Conservation (phyloP, 345 rosid species). For the Eucalyptus erythrocorys region DNA sequence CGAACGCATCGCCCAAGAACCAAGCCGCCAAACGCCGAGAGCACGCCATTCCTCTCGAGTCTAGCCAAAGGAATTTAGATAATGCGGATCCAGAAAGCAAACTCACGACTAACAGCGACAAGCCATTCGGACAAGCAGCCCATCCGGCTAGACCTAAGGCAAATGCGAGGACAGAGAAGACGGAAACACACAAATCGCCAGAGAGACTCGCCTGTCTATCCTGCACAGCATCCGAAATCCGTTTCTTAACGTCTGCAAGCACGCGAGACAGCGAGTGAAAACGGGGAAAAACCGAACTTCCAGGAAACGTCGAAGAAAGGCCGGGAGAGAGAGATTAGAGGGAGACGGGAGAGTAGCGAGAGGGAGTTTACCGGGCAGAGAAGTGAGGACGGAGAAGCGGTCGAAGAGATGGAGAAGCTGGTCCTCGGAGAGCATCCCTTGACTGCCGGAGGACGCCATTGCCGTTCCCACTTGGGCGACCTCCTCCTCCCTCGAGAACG, state of each 20-base stretch:
- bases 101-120: not conserved
- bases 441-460: not conserved
- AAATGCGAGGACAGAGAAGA: not conserved
- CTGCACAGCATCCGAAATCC: slow-evolving; percentile 64
- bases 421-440: slow-evolving; percentile 40
- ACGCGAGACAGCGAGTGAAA: not conserved
- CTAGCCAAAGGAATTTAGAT: not conserved
- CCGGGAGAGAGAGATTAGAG: not conserved
- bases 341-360: not conserved
- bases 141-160: not conserved
- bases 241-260: slow-evolving; percentile 57
- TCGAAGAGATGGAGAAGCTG: slow-evolving; percentile 62
- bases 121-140: not conserved
- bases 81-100: not conserved
- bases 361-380: slow-evolving; percentile 40
- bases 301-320: not conserved
- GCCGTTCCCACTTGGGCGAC: not conserved
- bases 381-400: slow-evolving; percentile 47
- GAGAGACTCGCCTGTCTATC: slow-evolving; percentile 48
- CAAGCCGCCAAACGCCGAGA: not conserved
- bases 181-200: not conserved
- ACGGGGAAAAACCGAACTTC: not conserved
- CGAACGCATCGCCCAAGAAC: not conserved
- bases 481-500: not conserved
- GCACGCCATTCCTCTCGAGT: not conserved